Percentiles rank a stretch among this genome's conserved stretches.
Conservation (phyloP, 129 eudicot species). For the Sambucus nigra region DNA sequence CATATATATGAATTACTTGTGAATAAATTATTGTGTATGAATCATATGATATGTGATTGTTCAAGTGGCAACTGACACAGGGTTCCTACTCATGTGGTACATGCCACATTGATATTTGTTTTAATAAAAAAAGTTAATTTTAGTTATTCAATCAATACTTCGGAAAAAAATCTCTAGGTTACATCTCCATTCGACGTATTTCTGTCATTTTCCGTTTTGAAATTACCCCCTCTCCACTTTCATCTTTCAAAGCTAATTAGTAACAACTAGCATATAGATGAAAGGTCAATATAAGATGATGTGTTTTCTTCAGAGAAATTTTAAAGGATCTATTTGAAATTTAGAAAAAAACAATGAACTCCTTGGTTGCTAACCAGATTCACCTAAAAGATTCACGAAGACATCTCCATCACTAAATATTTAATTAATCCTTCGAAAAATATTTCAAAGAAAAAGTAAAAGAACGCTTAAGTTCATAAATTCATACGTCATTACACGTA, state of each 20-base stretch:
- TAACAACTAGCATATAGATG: not conserved
- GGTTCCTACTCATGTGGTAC: too few relatives aligned
- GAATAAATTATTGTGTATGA: too few relatives aligned
- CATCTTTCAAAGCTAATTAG: not conserved
- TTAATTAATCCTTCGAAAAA: not conserved
- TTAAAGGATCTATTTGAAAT: not conserved
- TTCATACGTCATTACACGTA: not conserved
- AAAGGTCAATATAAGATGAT: not conserved
- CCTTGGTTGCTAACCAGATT: not conserved
- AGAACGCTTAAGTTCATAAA: not conserved
- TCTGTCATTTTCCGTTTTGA: not conserved
- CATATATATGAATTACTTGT: too few relatives aligned
- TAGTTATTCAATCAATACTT: too few relatives aligned
- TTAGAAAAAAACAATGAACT: not conserved
- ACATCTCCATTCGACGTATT: not conserved
- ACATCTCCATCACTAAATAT: not conserved
- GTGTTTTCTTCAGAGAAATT: not conserved
- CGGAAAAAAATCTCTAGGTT: too few relatives aligned
- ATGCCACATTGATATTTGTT: too few relatives aligned
- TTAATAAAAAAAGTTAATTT: too few relatives aligned
- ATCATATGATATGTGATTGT: too few relatives aligned
- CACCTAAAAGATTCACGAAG: not conserved
- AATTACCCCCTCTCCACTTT: not conserved
- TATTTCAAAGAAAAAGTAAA: not conserved
- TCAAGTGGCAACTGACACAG: too few relatives aligned